A percentile compares a stretch with the other conserved stretches of the same genome.
These are phyloP conservation scores for Diutina catenulata DNA, from an alignment of 1,139 yeast genomes.

Conservation along the genomic window DNA sequence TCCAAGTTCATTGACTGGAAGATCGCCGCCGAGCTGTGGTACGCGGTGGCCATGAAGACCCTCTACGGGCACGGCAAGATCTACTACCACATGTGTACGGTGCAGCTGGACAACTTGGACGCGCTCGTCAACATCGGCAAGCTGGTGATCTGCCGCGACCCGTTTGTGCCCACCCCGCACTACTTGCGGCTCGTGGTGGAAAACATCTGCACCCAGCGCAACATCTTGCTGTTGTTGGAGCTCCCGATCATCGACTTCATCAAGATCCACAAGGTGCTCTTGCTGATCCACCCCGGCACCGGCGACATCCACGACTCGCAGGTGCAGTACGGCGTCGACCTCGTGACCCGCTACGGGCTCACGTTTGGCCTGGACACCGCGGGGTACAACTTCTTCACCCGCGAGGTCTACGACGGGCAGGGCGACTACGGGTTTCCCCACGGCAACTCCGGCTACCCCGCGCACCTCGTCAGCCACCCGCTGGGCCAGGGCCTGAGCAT, in stretches of 20 bases:
- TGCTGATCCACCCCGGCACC: slow-evolving; percentile 22
- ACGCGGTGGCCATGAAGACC: slow-evolving; percentile 54
- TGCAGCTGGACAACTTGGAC: slow-evolving; percentile 68
- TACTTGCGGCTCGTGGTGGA: slow-evolving; percentile 67
- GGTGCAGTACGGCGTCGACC: slow-evolving; percentile 43
- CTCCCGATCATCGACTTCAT: slow-evolving; percentile 56
- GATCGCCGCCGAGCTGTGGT: slow-evolving; percentile 69
- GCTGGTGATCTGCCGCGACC: slow-evolving; percentile 67
- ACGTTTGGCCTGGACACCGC: slow-evolving; percentile 60
- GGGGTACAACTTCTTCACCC: slow-evolving; percentile 52
- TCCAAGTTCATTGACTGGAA: slow-evolving; percentile 77
- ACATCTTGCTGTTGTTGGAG: slow-evolving; percentile 45
- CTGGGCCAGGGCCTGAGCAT: slow-evolving; percentile 13
- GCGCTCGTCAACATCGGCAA: slow-evolving; percentile 71
- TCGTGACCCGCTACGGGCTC: slow-evolving; percentile 57
- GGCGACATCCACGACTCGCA: slow-evolving; percentile 29
- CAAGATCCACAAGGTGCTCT: slow-evolving; percentile 49
- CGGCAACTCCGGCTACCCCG: background rate
- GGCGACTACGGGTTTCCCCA: background rate
- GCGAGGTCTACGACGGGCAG: slow-evolving; percentile 23
- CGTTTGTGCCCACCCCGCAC: slow-evolving; percentile 72
- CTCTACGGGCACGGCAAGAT: slow-evolving; percentile 72
- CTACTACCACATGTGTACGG: slow-evolving; percentile 75
- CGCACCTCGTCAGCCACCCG: no score
- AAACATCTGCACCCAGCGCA: slow-evolving; percentile 62